Percentiles rank a stretch among this genome's conserved stretches.
Evolutionary conservation across 73 alveolate genomes (phyloP).

Genomic region (Breviolum minutum): DNA sequence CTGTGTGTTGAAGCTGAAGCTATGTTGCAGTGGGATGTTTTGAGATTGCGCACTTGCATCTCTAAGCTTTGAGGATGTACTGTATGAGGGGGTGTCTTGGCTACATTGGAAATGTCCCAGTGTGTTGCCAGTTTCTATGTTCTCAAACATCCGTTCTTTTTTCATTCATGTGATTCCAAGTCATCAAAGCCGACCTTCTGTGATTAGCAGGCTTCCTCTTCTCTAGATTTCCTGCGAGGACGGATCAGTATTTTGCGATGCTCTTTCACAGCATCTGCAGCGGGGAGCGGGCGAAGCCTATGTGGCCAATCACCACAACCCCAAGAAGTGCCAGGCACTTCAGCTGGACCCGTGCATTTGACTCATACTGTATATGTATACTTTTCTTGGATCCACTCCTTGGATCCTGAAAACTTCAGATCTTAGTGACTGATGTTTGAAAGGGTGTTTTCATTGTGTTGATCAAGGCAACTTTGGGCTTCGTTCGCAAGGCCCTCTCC

Average conservation of each 20-base stretch:
- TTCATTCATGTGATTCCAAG: not conserved
- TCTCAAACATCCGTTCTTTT: not conserved
- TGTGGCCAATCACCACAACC: conserved; percentile 68
- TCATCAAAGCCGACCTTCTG: too few species aligned
- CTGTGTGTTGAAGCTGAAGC: not conserved
- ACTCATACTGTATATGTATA: not conserved
- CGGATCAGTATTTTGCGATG: conserved; percentile 39
- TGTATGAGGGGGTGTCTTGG: conserved; percentile 42
- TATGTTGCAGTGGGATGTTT: not conserved
- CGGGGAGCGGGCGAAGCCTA: conserved; percentile 31
- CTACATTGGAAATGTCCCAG: not conserved
- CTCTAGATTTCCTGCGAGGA: not conserved
- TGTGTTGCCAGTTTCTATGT: too few species aligned
- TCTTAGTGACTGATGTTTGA: not conserved
- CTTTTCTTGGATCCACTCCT: not conserved
- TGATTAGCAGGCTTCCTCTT: too few species aligned
- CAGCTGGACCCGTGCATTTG: not conserved
- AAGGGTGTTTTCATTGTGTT: not conserved
- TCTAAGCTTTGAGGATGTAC: conserved; percentile 14
- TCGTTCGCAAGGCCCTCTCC: not conserved
- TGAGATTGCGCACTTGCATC: not conserved
- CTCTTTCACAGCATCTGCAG: not conserved
- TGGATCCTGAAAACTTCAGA: too few species aligned
- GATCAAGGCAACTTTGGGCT: conserved; percentile 24
- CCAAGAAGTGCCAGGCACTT: conserved; percentile 33